A percentile compares a stretch with the other conserved stretches of the same genome.
phyloP scores from a whole-genome alignment of 2,329 filamentous ascomycete genomes.

The Arthrinium phaeospermum region DNA sequence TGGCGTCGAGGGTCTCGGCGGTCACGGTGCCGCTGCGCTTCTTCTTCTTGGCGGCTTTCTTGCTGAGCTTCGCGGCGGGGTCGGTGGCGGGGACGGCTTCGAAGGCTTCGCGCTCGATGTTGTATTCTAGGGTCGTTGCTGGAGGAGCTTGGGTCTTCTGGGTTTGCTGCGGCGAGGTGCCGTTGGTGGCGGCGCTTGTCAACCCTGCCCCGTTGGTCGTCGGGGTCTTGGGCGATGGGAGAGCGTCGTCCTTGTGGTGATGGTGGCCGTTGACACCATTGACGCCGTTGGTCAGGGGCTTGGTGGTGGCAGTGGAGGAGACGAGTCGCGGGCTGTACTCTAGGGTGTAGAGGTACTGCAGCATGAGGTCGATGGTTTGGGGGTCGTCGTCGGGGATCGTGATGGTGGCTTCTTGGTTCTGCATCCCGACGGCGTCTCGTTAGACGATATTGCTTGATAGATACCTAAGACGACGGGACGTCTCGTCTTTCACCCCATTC shows the following conservation, averaged over 20 bases:
- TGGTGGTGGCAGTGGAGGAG: background rate
- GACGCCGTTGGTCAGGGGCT: conserved; percentile 1
- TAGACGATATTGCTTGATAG: background rate
- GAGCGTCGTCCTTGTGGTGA: background rate
- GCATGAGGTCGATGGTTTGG: conserved; percentile 25
- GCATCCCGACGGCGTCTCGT: background rate
- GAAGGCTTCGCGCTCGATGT: conserved; percentile 22
- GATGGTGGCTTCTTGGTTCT: conserved; percentile 22
- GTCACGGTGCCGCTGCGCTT: conserved; percentile 12
- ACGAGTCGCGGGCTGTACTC: conserved; percentile 23
- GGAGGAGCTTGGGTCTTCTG: background rate
- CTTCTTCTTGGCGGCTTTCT: conserved; percentile 22
- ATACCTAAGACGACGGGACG: too few species aligned
- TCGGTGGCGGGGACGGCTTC: conserved; percentile 10
- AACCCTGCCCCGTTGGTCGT: background rate
- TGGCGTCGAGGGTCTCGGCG: background rate
- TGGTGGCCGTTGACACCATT: background rate
- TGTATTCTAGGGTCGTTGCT: conserved; percentile 13
- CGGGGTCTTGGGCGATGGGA: background rate
- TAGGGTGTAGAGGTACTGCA: conserved; percentile 30
- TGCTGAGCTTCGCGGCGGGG: background rate
- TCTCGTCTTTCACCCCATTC: background rate
- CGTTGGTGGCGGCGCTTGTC: background rate
- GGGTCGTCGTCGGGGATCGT: conserved; percentile 26
- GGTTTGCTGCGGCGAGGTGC: background rate